Evolutionary conservation across 768 basidiomycete species (phyloP), one percentile per base, ranked within the genome.

Genomic region (Leucosporidium scottii): DNA sequence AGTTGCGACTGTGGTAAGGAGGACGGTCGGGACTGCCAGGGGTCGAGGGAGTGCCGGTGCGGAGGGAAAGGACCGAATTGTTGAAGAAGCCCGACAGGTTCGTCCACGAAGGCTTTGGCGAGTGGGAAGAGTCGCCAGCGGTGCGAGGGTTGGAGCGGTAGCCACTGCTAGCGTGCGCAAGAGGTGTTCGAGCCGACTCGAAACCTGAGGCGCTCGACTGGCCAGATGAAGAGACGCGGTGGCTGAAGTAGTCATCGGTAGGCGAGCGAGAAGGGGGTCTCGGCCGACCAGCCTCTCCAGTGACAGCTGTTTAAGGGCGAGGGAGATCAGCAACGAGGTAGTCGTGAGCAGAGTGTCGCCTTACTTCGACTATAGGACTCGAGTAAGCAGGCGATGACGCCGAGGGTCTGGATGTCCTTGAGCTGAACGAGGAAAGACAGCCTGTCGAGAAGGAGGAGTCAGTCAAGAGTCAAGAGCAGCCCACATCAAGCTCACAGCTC

Each of bases 21-120:
- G 57, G 30, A 36, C 36, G 57, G 6, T 34, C 69, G 27, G 69
- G 66, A 21, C 62, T 64, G 2, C 48, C 51, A 2, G 70, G 64
- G 12, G 63, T 62, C 5, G 66, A 59, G 0, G 66, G 58, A 0
- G 67, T 61, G 1, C 47, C 55, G 48, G 64, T 68, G 3, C 67
- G 60, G 10, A 72, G 67, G 0, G 70, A 72, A 47, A 72, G 70
- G 61, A 72, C 67, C 57, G 53, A 48, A 23, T 56, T 44, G 55
- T 68, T 72, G 67, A 72, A 72, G 57, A 72, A 61, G 30, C 71
- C 71, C 12, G 65, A 57, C 7, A 72, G 60, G 51, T 72, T 72
- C 8, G 65, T 62, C 67, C 71, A 69, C 4, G 71, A 69, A 9
- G 70, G 60, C 30, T 62, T 61, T 7, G 64, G 64, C 36, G 67